Conservation (phyloP, 1,284 basidiomycete genomes). For the Trametes versicolor region DNA sequence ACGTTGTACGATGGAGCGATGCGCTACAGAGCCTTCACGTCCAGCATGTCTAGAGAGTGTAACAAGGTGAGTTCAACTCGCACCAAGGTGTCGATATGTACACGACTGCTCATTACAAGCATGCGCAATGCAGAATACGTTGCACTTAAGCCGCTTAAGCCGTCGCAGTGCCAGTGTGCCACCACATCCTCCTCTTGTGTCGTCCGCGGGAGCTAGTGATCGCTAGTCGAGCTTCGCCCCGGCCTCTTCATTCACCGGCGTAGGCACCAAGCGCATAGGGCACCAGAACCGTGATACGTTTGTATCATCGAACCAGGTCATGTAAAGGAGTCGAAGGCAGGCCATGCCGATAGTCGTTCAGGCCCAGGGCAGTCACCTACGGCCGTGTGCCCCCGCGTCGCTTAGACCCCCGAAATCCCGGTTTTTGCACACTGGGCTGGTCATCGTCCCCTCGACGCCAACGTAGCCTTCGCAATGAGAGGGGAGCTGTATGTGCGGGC, state of each 20-base stretch:
- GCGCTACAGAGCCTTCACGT: background rate
- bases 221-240: background rate
- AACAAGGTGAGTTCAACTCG: too few relatives aligned
- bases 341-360: background rate
- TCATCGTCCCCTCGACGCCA: too few relatives aligned
- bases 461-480: too few relatives aligned
- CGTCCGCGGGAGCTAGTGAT: background rate
- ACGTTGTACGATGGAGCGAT: background rate
- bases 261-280: background rate
- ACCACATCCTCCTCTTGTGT: too few relatives aligned
- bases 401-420: background rate
- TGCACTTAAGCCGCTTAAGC: too few relatives aligned
- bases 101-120: too few relatives aligned
- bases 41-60: too few relatives aligned
- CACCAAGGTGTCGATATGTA: too few relatives aligned
- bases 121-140: too few relatives aligned
- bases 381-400: background rate
- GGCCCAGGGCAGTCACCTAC: background rate
- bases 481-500: too few relatives aligned
- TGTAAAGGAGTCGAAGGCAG: background rate
- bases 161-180: too few relatives aligned
- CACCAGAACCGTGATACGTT: background rate
- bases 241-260: background rate
- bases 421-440: background rate
- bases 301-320: background rate